Evolutionary conservation across 2,329 filamentous ascomycete genomes (phyloP), one percentile per base, ranked within the genome.

Genomic region (Penicillium sp.): DNA sequence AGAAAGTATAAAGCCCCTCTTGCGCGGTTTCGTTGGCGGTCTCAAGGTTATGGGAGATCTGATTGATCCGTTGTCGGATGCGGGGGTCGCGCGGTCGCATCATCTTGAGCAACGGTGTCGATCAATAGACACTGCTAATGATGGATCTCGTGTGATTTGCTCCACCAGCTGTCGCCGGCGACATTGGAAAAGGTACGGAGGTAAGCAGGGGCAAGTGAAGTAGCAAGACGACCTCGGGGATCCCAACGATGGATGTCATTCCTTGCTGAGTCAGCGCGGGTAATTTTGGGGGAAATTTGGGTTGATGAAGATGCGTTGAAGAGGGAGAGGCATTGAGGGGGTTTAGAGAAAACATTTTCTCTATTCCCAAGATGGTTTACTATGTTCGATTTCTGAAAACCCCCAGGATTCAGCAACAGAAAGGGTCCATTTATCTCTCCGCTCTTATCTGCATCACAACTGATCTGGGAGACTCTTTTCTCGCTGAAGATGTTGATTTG

Each of bases 61-160:
- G 91, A 74, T 97, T 95, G 84, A 96, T 91, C 68, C 90, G 91
- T 76, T 96, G 92, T 65, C 93, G 91, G 75, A 96, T 86, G 69
- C 93, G 90, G 60, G 93, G 93, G 76, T 97, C 93, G 71, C 77
- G 81, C 69, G 82, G 80, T 65, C 83, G 81, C 75, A 86, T 86
- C 82, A 85, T 86, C 65, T 62, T 70, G 62, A 53, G 33, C 54
- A 49, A 50, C 65, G 59, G 47, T 12, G 49, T 37, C 25, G 25
- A 46, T 40, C 6, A 40, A 23, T 38, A 45, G 13, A 4, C 17
- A 21, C 29, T 12, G 6, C 40, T 53, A n/a, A 27, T 12, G 12
- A 21, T 13, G 4, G 12, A 53, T 37, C 10, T 37, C 19, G 21
- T 40, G 27, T 23, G 38, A 31, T 38, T 49, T 38, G 21, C 58